These are phyloP conservation scores for Lachnellula suecica DNA, from an alignment of 2,329 filamentous ascomycete species.

Conservation along the genomic window DNA sequence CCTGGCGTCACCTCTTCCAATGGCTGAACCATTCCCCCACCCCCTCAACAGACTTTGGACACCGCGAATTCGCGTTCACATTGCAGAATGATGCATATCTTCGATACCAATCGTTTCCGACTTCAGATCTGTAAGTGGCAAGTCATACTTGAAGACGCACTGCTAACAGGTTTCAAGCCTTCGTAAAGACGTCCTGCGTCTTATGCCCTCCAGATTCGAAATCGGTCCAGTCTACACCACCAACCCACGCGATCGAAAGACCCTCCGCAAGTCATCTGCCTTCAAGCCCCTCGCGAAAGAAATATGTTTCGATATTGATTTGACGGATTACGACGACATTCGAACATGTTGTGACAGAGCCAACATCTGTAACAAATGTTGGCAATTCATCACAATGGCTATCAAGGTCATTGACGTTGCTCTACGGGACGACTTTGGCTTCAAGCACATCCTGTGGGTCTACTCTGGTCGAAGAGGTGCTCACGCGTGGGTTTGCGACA, in stretches of 20 bases:
- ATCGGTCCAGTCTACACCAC: slow-evolving; percentile 96
- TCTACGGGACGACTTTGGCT: slow-evolving; percentile 91
- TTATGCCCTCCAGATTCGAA: slow-evolving; percentile 93
- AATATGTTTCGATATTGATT: slow-evolving; percentile 97
- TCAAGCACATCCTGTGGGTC: slow-evolving; percentile 96
- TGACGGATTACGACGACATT: slow-evolving; percentile 98
- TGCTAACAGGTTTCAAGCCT: slow-evolving; percentile 50
- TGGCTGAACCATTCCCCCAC: slow-evolving; percentile 94
- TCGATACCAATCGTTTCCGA: slow-evolving; percentile 80
- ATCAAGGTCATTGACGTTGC: slow-evolving; percentile 90
- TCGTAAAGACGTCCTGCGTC: slow-evolving; percentile 84
- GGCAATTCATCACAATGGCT: slow-evolving; percentile 97
- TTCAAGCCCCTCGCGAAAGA: slow-evolving; percentile 92
- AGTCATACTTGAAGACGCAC: background rate
- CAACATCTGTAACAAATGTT: slow-evolving; percentile 92
- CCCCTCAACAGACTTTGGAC: slow-evolving; percentile 82
- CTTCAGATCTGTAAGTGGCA: slow-evolving; percentile 56
- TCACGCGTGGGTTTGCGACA: slow-evolving; percentile 98
- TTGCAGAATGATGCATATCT: slow-evolving; percentile 90
- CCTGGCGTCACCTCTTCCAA: slow-evolving; percentile 91
- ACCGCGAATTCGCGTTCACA: slow-evolving; percentile 95
- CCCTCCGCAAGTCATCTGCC: slow-evolving; percentile 72
- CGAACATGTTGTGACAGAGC: slow-evolving; percentile 92
- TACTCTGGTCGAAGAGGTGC: slow-evolving; percentile 96
- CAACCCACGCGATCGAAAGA: slow-evolving; percentile 92